Evolutionary conservation across 306 rosid genomes (phyloP).

Genomic region (Boehmeria nivea): DNA sequence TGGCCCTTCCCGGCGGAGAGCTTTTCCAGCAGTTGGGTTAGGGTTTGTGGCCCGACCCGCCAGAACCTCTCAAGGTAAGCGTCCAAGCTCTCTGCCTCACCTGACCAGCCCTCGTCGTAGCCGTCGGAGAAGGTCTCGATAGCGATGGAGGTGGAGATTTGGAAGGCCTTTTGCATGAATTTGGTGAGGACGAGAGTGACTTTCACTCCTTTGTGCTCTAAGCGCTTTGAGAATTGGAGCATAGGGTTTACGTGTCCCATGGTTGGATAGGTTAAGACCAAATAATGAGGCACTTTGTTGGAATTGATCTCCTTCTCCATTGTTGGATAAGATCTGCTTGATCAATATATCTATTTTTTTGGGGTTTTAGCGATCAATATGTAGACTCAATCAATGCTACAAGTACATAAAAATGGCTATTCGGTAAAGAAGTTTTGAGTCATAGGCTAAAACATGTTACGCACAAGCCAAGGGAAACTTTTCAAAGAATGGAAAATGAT

Average conservation of each 20-base stretch:
- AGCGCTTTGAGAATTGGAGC: conserved; percentile 39
- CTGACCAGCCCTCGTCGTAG: conserved; percentile 15
- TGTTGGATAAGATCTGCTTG: too few species aligned
- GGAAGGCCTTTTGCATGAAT: not conserved
- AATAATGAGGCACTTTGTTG: too few species aligned
- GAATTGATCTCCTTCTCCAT: too few species aligned
- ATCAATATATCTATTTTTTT: too few species aligned
- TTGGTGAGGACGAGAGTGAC: conserved; percentile 28
- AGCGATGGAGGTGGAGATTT: not conserved
- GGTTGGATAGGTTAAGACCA: conserved; percentile 33
- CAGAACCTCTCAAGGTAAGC: conserved; percentile 16
- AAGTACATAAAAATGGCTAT: too few species aligned
- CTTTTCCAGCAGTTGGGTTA: conserved; percentile 22
- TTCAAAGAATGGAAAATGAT: too few species aligned
- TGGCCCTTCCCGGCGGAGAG: not conserved
- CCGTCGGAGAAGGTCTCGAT: conserved; percentile 44
- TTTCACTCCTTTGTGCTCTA: conserved; percentile 28
- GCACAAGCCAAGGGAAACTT: too few species aligned
- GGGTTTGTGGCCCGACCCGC: conserved; percentile 20
- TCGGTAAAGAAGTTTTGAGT: too few species aligned
- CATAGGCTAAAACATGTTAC: too few species aligned
- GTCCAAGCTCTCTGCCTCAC: not conserved
- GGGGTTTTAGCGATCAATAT: too few species aligned
- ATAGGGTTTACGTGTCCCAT: conserved; percentile 45
- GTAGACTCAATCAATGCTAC: too few species aligned